Conservation (phyloP, 2,329 filamentous ascomycete species). For the Exophiala sideris region DNA sequence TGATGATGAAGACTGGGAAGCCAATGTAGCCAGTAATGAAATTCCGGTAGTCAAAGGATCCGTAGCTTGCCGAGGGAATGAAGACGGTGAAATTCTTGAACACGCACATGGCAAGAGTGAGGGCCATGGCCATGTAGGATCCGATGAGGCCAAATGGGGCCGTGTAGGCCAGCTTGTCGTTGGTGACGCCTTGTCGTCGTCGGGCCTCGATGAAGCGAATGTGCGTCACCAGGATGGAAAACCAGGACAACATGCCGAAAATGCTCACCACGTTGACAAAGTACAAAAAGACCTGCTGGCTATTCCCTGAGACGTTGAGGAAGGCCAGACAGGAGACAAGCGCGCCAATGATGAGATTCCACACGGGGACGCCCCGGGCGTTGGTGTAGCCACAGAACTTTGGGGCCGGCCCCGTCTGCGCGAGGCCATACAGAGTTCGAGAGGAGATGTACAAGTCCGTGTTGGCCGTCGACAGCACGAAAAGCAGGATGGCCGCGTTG, state of each 20-base stretch:
- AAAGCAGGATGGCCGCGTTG: slow-evolving; percentile 72
- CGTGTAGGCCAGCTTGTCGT: slow-evolving; percentile 58
- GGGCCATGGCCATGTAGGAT: slow-evolving; percentile 63
- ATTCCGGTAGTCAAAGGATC: slow-evolving; percentile 66
- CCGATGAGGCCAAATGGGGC: slow-evolving; percentile 70
- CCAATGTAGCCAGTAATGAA: slow-evolving; percentile 62
- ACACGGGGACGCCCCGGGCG: slow-evolving; percentile 55
- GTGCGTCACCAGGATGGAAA: slow-evolving; percentile 65
- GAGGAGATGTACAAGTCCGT: slow-evolving; percentile 35
- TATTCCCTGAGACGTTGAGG: slow-evolving; percentile 59
- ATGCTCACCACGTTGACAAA: slow-evolving; percentile 67
- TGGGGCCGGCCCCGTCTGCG: slow-evolving; percentile 28
- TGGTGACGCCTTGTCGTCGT: slow-evolving; percentile 55
- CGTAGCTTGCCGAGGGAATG: slow-evolving; percentile 43
- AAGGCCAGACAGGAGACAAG: slow-evolving; percentile 65
- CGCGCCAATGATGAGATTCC: slow-evolving; percentile 59
- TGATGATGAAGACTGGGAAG: neutral
- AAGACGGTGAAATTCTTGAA: slow-evolving; percentile 82
- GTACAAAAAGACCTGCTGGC: slow-evolving; percentile 58
- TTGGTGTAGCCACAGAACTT: slow-evolving; percentile 54
- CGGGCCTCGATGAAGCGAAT: slow-evolving; percentile 64
- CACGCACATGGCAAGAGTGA: slow-evolving; percentile 69
- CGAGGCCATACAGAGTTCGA: slow-evolving; percentile 36
- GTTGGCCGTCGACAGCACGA: slow-evolving; percentile 56
- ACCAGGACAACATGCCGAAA: slow-evolving; percentile 63